These are phyloP conservation scores for Hapsidospora chrysogenum DNA, from an alignment of 495 filamentous ascomycete genomes.

Conservation along the genomic window DNA sequence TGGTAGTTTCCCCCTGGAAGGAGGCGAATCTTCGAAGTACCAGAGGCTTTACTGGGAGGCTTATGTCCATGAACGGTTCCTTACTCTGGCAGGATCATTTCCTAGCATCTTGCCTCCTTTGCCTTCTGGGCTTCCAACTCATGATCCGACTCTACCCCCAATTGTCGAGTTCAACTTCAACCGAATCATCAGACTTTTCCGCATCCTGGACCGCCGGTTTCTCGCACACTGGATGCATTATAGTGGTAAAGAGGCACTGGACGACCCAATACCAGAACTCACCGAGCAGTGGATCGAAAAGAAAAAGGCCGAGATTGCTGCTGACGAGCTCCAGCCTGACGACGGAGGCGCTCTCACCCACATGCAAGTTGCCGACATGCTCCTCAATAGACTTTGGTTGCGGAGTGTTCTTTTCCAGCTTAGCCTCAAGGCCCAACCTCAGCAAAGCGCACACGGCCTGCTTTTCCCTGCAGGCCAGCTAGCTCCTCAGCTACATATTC, in stretches of 20 bases:
- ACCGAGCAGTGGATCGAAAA: slow-evolving; percentile 2
- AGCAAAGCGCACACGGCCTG: too few relatives aligned
- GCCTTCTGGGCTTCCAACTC: background rate
- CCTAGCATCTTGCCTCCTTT: slow-evolving; percentile 2
- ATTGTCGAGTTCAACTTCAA: slow-evolving; percentile 3
- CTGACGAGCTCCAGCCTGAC: slow-evolving; percentile 1
- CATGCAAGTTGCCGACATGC: slow-evolving; percentile 3
- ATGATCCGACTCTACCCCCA: background rate
- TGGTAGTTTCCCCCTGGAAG: background rate
- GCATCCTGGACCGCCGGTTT: slow-evolving; percentile 2
- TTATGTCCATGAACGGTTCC: slow-evolving; percentile 5
- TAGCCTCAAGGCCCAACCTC: slow-evolving; percentile 1
- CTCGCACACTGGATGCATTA: slow-evolving; percentile 2
- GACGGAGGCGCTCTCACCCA: background rate
- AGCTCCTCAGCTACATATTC: slow-evolving; percentile 1
- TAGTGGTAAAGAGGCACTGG: slow-evolving; percentile 1
- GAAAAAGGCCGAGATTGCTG: slow-evolving; percentile 3
- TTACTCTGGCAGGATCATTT: slow-evolving; percentile 1
- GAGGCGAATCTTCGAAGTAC: background rate
- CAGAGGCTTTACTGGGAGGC: slow-evolving; percentile 4
- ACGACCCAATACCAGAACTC: background rate
- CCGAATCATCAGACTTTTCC: slow-evolving; percentile 4
- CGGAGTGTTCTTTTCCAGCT: slow-evolving; percentile 3
- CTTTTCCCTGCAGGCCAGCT: slow-evolving; percentile 1
- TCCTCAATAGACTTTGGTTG: slow-evolving; percentile 5